These are phyloP conservation scores for Prunus armeniaca DNA, from an alignment of 306 rosid species.

Conservation along the genomic window DNA sequence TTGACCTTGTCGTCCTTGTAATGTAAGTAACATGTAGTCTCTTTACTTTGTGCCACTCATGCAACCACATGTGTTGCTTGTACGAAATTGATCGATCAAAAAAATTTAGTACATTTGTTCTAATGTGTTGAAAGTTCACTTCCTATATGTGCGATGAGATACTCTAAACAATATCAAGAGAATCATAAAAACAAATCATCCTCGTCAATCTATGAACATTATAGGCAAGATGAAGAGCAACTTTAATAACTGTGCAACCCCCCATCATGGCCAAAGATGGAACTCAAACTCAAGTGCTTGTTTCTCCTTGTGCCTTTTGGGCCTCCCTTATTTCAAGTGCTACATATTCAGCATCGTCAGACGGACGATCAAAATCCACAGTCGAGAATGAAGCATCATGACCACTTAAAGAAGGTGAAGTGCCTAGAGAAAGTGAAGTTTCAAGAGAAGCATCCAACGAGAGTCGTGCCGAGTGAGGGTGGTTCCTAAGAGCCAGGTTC, in stretches of 20 bases:
- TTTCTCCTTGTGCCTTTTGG: background rate
- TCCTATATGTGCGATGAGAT: too few relatives aligned
- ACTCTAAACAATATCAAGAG: too few relatives aligned
- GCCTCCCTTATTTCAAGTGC: slow-evolving; percentile 10
- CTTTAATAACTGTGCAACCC: background rate
- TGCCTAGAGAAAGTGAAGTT: slow-evolving; percentile 17
- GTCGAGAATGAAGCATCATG: slow-evolving; percentile 23
- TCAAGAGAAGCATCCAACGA: slow-evolving; percentile 25
- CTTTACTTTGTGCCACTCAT: too few relatives aligned
- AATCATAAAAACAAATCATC: too few relatives aligned
- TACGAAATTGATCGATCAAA: too few relatives aligned
- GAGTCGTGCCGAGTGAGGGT: background rate
- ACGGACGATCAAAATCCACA: slow-evolving; percentile 1
- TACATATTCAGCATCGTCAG: background rate
- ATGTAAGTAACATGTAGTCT: too few relatives aligned
- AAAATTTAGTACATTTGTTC: too few relatives aligned
- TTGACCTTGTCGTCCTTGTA: too few relatives aligned
- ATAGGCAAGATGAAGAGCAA: background rate
- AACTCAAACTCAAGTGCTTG: background rate
- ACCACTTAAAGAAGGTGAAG: slow-evolving; percentile 39
- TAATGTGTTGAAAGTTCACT: too few relatives aligned
- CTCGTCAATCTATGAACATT: background rate
- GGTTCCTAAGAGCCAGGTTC: slow-evolving; percentile 19
- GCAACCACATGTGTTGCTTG: too few relatives aligned
- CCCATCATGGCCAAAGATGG: background rate